Percentiles rank a stretch among this genome's conserved stretches.
Evolutionary conservation across 2,329 filamentous ascomycete species (phyloP).

Genomic region (Phyllosticta ampelicida): DNA sequence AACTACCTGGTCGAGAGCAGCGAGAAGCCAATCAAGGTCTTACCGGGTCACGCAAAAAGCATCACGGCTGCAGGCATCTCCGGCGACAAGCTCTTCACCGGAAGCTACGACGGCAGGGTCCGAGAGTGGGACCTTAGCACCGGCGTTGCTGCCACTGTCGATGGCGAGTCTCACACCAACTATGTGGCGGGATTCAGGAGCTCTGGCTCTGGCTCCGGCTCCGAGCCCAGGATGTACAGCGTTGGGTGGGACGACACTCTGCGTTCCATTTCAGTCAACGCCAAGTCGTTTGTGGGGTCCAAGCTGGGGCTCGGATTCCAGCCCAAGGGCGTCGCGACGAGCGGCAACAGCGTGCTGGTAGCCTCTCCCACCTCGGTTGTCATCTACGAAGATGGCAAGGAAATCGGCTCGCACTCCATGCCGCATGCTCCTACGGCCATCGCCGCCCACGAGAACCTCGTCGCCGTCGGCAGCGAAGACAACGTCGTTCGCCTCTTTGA

Average conservation of each 20-base stretch:
- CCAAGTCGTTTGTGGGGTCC: slow-evolving; percentile 63
- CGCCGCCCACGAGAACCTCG: slow-evolving; percentile 48
- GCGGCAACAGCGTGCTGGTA: slow-evolving; percentile 40
- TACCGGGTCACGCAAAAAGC: slow-evolving; percentile 85
- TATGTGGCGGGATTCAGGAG: slow-evolving; percentile 69
- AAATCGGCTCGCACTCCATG: slow-evolving; percentile 50
- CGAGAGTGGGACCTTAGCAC: slow-evolving; percentile 69
- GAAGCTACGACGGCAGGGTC: slow-evolving; percentile 83
- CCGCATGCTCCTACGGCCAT: slow-evolving; percentile 59
- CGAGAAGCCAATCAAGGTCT: slow-evolving; percentile 54
- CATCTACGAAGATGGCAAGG: slow-evolving; percentile 35
- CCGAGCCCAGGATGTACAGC: slow-evolving; percentile 54
- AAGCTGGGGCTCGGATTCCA: slow-evolving; percentile 62
- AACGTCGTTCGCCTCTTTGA: slow-evolving; percentile 68
- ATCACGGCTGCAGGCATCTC: slow-evolving; percentile 65
- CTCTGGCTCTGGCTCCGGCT: slow-evolving; percentile 27
- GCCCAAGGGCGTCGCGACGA: slow-evolving; percentile 60
- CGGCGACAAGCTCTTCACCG: slow-evolving; percentile 65
- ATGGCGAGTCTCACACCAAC: slow-evolving; percentile 75
- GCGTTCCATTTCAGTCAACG: slow-evolving; percentile 62
- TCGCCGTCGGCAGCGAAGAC: slow-evolving; percentile 68
- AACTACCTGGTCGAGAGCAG: slow-evolving; percentile 74
- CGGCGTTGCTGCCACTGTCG: slow-evolving; percentile 59
- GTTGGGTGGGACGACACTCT: slow-evolving; percentile 93
- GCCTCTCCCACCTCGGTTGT: slow-evolving; percentile 43